Evolutionary conservation across 805 yeast species (phyloP).

Genomic region (Metschnikowia koreensis): DNA sequence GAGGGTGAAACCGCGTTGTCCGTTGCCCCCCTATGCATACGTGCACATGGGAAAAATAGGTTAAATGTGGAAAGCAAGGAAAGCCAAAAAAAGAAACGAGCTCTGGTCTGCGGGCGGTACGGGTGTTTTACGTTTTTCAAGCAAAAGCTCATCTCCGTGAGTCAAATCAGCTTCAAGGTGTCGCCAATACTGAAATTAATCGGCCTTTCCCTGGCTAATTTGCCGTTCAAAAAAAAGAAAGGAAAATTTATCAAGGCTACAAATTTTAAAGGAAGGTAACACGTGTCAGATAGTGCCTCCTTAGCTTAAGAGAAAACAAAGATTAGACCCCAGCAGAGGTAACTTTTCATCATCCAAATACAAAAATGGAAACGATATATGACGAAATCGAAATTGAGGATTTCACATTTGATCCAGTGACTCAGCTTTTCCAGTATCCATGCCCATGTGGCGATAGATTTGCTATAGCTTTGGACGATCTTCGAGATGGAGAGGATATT

Average conservation of each 20-base stretch:
- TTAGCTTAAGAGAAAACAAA: no score
- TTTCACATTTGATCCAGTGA: constrained; percentile 82
- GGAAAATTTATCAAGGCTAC: no score
- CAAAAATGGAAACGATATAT: constrained; percentile 60
- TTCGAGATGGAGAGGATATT: constrained; percentile 85
- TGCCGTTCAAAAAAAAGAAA: not conserved
- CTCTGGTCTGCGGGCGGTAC: not conserved
- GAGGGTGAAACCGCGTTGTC: not conserved
- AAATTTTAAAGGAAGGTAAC: no score
- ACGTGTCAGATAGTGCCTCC: no score
- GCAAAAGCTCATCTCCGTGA: not conserved
- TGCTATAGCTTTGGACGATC: constrained; percentile 80
- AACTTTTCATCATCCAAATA: not conserved
- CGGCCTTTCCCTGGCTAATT: not conserved
- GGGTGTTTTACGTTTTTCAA: not conserved
- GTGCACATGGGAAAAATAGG: not conserved
- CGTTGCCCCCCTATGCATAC: not conserved
- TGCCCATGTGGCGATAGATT: constrained; percentile 98
- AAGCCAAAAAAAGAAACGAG: not conserved
- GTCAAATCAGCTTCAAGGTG: not conserved
- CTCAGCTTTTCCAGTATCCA: constrained; percentile 85
- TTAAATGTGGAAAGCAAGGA: not conserved
- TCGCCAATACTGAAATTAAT: not conserved
- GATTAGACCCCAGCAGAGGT: not conserved
- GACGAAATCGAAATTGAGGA: constrained; percentile 98